Percentiles rank a stretch among this genome's conserved stretches.
Conservation (phyloP, 495 filamentous ascomycete genomes). For the Penicillium argentinense region DNA sequence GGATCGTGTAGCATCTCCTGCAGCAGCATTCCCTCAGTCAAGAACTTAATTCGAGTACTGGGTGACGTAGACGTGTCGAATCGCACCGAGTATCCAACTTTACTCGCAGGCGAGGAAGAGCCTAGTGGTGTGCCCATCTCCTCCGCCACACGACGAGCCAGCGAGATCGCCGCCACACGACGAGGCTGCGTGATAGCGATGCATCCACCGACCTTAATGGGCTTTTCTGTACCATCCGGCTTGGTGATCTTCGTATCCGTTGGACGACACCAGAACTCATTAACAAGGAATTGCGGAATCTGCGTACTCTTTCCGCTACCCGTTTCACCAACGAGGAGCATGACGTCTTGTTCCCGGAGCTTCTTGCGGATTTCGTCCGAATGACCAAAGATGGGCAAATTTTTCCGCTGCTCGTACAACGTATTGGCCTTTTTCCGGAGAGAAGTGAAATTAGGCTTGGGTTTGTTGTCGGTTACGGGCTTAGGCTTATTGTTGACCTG, state of each 20-base stretch:
- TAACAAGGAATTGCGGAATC: constrained; percentile 83
- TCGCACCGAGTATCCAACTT: constrained; percentile 90
- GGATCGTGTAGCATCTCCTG: constrained; percentile 93
- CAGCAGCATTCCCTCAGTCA: constrained; percentile 96
- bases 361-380: constrained; percentile 65
- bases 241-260: constrained; percentile 48
- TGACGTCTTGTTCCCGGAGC: constrained; percentile 68
- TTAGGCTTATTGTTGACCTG: constrained; percentile 16
- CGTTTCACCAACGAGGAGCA: constrained; percentile 89
- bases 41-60: constrained; percentile 78
- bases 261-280: constrained; percentile 75
- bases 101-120: constrained; percentile 60
- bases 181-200: constrained; percentile 96
- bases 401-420: constrained; percentile 55
- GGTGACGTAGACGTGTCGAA: constrained; percentile 84
- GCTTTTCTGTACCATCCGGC: constrained; percentile 42
- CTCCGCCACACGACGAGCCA: constrained; percentile 83
- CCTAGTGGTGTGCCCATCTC: constrained; percentile 86
- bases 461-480: constrained; percentile 16
- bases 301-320: constrained; percentile 97
- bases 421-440: constrained; percentile 46
- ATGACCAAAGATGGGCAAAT: constrained; percentile 78
- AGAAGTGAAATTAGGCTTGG: constrained; percentile 30
- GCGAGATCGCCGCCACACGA: constrained; percentile 89
- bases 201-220: constrained; percentile 69